Percentiles rank a stretch among this genome's conserved stretches.
Conservation (phyloP, 208 protist genomes). For the Crithidia acanthocephali region DNA sequence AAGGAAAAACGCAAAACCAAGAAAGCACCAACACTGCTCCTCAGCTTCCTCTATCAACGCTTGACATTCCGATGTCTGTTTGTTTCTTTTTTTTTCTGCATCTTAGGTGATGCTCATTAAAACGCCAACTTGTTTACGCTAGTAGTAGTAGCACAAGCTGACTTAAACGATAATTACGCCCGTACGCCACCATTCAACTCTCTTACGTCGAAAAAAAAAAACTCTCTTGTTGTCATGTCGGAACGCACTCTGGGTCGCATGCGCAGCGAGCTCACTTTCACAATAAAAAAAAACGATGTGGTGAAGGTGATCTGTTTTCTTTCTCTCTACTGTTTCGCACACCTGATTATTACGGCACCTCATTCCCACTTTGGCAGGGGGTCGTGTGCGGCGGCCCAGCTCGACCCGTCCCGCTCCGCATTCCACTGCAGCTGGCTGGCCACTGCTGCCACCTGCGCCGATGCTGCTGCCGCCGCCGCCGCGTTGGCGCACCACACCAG, state of each 20-base stretch:
- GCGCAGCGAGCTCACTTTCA: no score
- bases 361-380: constrained; percentile 45
- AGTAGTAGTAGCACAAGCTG: not conserved
- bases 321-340: not conserved
- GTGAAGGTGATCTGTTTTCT: not conserved
- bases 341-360: not conserved
- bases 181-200: no score
- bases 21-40: no score
- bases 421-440: constrained; percentile 39
- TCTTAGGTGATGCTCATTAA: no score
- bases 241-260: not conserved
- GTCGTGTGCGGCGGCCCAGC: constrained; percentile 31
- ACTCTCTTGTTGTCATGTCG: no score
- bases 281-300: no score
- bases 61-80: no score
- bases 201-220: constrained; percentile 1
- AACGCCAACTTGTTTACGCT: no score
- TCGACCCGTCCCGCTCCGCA: constrained; percentile 28
- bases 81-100: no score
- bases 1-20: no score
- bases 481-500: constrained; percentile 35
- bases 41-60: no score
- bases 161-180: not conserved
- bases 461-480: constrained; percentile 6
- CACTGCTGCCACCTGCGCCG: constrained; percentile 15